A percentile compares a stretch with the other conserved stretches of the same genome.
These are phyloP conservation scores for Fusarium sp. DNA, from an alignment of 2,329 filamentous ascomycete species.

Conservation along the genomic window DNA sequence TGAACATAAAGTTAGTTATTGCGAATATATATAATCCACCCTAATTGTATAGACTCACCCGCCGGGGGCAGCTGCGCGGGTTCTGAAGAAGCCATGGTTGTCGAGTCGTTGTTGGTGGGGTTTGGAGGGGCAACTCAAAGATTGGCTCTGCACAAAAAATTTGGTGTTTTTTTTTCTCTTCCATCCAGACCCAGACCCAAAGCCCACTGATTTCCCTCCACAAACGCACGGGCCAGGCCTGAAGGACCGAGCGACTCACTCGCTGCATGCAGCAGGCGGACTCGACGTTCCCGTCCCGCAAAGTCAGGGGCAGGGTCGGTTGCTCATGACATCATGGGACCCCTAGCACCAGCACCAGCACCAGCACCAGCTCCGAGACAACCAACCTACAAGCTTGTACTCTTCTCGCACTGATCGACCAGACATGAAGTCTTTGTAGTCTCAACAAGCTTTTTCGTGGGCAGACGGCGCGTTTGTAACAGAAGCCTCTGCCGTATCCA, in stretches of 20 bases:
- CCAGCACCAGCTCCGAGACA: not conserved
- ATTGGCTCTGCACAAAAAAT: conserved; percentile 43
- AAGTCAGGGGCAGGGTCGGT: conserved; percentile 36
- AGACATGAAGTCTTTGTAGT: conserved; percentile 19
- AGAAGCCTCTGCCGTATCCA: conserved; percentile 13
- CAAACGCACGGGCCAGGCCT: conserved; percentile 37
- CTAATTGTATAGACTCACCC: conserved; percentile 35
- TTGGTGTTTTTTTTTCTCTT: conserved; percentile 43
- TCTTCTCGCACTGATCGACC: conserved; percentile 3
- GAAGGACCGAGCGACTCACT: conserved; percentile 36
- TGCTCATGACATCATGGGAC: conserved; percentile 46
- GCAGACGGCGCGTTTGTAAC: conserved; percentile 27
- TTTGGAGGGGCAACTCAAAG: conserved; percentile 48
- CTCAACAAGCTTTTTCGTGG: conserved; percentile 11
- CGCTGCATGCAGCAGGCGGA: conserved; percentile 22
- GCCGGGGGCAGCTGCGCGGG: conserved; percentile 48
- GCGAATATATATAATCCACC: not conserved
- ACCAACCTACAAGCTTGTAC: conserved; percentile 3
- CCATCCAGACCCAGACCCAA: not conserved
- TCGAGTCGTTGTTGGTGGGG: conserved; percentile 40
- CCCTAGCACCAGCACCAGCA: conserved; percentile 18
- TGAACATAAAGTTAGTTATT: conserved; percentile 18
- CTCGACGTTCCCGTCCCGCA: conserved; percentile 16
- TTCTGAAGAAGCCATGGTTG: conserved; percentile 51
- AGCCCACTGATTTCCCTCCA: conserved; percentile 32